A percentile compares a stretch with the other conserved stretches of the same genome.
Conservation (phyloP, 1,139 yeast genomes). For the Scheffersomyces segobiensis region DNA sequence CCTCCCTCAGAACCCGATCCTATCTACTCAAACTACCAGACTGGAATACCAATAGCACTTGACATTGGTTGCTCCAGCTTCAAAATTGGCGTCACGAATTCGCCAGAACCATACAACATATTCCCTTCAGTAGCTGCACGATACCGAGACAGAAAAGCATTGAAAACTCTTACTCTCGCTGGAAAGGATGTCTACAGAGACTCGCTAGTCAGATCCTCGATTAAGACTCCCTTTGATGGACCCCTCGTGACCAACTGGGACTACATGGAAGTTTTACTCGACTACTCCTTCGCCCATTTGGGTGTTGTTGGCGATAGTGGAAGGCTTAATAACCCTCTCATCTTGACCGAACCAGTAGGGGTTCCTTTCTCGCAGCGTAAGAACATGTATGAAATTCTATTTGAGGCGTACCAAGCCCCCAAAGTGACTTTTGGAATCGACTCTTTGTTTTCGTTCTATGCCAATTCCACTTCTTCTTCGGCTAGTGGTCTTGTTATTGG, state of each 20-base stretch:
- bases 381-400: constrained; percentile 75
- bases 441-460: constrained; percentile 71
- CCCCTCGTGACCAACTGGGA: constrained; percentile 92
- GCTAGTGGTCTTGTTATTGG: constrained; percentile 73
- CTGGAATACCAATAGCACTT: constrained; percentile 72
- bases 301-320: constrained; percentile 60
- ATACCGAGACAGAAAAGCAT: constrained; percentile 75
- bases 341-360: constrained; percentile 79
- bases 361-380: constrained; percentile 69
- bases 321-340: constrained; percentile 70
- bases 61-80: constrained; percentile 75
- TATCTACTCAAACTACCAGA: constrained; percentile 49
- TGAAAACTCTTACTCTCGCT: constrained; percentile 63
- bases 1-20: constrained; percentile 48
- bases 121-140: constrained; percentile 74
- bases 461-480: constrained; percentile 38
- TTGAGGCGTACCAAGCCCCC: constrained; percentile 78
- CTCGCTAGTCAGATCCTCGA: constrained; percentile 62
- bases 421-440: constrained; percentile 81
- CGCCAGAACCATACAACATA: constrained; percentile 55
- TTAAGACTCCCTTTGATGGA: constrained; percentile 85
- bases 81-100: constrained; percentile 69
- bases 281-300: constrained; percentile 78
- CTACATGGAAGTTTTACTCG: constrained; percentile 75
- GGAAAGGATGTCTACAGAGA: constrained; percentile 85